Base-by-base conservation (phyloP, 176 grass and related monocot species). In the sorghum (Sorghum bicolor) region DNA sequence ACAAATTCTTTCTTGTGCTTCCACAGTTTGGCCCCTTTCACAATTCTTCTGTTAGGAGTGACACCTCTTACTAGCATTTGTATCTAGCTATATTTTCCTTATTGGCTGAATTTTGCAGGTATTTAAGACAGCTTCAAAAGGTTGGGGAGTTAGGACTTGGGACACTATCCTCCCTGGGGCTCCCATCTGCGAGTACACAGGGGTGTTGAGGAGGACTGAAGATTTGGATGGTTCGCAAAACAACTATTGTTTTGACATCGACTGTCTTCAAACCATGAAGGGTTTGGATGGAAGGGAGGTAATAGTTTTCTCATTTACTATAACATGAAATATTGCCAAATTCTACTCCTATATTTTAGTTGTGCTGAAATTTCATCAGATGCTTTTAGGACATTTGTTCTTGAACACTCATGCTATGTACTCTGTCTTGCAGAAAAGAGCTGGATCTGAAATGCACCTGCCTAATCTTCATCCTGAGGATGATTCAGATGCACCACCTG, bases 121-220 rank as follows among this genome's bases (percentile, higher is more conserved):
- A 30, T 98, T 93, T 40, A 93, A 91, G 76, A 95, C 93, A 20
- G 86, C 88, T 25, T 90, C 77, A 5, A 98, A 95, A 76, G 96
- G 96, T 67, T 98, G 96, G 96, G 96, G 89, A 24, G 96, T 98
- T 34, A 89, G 90, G 64, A 88, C 93, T 32, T 98, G 96, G 96
- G 93, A 95, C 10, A 92, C 89, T 5, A 98, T 98, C 71, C 96
- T 94, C 31, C 80, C 96, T 34, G 96, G 96, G 44, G 96, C 96
- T 28, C 96, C 93, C 26, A 86, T 98, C 17, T 98, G 96, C 83
- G 96, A 98, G 17, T 98, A 98, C 11, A 86, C 75, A 0, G 96
- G 96, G 5, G 90, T 93, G 68, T 76, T 98, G 11, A 94, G 39
- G 55, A 92, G 73, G 68, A 88, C 96, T 1, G 91, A 95, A 36